Base-by-base conservation (phyloP, 2,329 filamentous ascomycete genomes). In the Colletotrichum shisoi region DNA sequence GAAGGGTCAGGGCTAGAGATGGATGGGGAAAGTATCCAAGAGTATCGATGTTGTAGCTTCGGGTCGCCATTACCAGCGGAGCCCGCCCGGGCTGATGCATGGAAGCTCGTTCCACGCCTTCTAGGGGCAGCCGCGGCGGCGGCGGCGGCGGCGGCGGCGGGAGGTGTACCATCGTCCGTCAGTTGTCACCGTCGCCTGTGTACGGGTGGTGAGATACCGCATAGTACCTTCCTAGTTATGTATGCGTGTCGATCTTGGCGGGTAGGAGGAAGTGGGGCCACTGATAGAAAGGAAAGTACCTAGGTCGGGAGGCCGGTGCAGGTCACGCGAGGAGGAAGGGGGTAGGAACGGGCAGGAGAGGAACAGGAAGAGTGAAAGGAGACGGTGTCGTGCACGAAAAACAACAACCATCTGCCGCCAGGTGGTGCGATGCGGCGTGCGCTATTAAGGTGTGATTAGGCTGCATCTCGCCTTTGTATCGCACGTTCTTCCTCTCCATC, bases 41-140 rank as follows among this genome's bases (percentile, higher is more conserved):
- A 8, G 65, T 68, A 68, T 37, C 37, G 17, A 3, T n/a, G 21
- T 39, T 15, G 61, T 64, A 64, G 9, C 53, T n/a, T 44, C 4
- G n/a, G 34, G 19, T 7, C 31, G 21, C 44, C 61, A 58, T 51
- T 60, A 59, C 40, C 61, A 65, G 65, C 65, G 54, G 61, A 51
- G 54, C 54, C 65, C 61, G 54, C 61, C 65, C 61, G 65, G 61
- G 31, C 46, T 64, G 34, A 59, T 64, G 65, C 65, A 68, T 65
- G 27, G 65, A 68, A 68, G 65, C 34, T 60, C 65, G 24, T 65
- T 68, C 65, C 61, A 49, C 61, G 49, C 39, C 61, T 68, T 68
- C 65, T 68, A 68, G 54, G 42, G 54, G 40, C 54, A 48, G 61
- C 46, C n/a, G 53, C 31, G 46, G 52, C 13, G 31, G 42, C 13